phyloP scores from a whole-genome alignment of 2,329 filamentous ascomycete species.

The Talaromyces marneffei region DNA sequence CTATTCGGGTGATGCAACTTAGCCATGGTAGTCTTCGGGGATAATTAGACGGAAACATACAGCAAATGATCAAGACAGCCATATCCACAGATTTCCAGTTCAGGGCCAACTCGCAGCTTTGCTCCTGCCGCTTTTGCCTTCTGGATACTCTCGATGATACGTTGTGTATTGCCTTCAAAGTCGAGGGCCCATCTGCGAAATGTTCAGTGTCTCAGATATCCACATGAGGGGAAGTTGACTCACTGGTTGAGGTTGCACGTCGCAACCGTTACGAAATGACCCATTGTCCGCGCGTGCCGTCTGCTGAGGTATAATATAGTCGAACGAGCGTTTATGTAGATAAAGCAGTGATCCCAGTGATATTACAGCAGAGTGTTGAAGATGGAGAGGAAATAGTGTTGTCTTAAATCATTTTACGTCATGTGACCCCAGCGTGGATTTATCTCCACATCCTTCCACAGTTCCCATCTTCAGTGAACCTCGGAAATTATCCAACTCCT shows the following conservation, averaged over 20 bases:
- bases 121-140: constrained; percentile 54
- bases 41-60: constrained; percentile 27
- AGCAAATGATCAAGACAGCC: constrained; percentile 60
- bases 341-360: too few species aligned
- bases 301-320: not conserved
- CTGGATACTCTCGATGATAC: constrained; percentile 59
- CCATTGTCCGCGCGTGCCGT: constrained; percentile 1
- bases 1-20: not conserved
- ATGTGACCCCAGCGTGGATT: constrained; percentile 7
- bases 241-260: constrained; percentile 20
- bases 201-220: not conserved
- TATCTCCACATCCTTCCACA: constrained; percentile 2
- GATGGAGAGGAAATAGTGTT: not conserved
- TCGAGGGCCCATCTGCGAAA: constrained; percentile 41
- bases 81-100: constrained; percentile 45
- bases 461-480: not conserved
- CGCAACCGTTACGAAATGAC: constrained; percentile 15
- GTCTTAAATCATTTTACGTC: not conserved
- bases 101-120: constrained; percentile 51
- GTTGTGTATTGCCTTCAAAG: constrained; percentile 55
- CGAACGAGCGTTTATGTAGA: not conserved
- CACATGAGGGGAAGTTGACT: constrained; percentile 10
- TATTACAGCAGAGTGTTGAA: not conserved
- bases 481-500: not conserved
- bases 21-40: constrained; percentile 14